These are phyloP conservation scores for Schoenoplectus tabernaemontani DNA, from an alignment of 202 grass and related monocot species.

Conservation along the genomic window DNA sequence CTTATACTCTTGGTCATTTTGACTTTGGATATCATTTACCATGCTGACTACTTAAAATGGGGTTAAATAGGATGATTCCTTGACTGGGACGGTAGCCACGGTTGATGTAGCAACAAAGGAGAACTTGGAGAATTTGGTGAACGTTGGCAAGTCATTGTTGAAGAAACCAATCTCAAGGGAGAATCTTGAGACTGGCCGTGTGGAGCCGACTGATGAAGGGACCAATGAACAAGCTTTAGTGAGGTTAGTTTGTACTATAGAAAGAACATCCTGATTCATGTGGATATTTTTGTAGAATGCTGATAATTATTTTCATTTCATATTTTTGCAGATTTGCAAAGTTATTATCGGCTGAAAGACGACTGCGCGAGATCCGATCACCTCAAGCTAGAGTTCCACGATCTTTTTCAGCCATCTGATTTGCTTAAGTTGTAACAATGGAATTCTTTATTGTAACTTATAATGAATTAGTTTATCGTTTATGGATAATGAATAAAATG, in stretches of 20 bases:
- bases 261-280: not conserved
- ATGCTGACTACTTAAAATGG: not conserved
- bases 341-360: conserved; percentile 56
- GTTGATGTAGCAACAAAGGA: conserved; percentile 64
- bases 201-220: conserved; percentile 34
- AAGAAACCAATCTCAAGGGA: conserved; percentile 52
- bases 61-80: conserved; percentile 49
- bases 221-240: conserved; percentile 58
- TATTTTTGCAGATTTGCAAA: conserved; percentile 50
- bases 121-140: conserved; percentile 58
- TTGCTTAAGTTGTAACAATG: not conserved
- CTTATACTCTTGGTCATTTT: not conserved
- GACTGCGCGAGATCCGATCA: conserved; percentile 39
- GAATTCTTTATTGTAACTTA: not conserved
- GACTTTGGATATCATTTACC: not conserved
- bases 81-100: conserved; percentile 38
- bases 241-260: conserved; percentile 30
- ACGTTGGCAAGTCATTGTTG: conserved; percentile 38
- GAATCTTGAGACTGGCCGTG: conserved; percentile 62
- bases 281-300: not conserved
- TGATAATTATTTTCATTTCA: not conserved
- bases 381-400: conserved; percentile 36
- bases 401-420: not conserved
- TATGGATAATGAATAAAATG: conserved; percentile 10
- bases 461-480: not conserved